Evolutionary conservation across 495 filamentous ascomycete genomes (phyloP).

Genomic region (Penicillium lagena): DNA sequence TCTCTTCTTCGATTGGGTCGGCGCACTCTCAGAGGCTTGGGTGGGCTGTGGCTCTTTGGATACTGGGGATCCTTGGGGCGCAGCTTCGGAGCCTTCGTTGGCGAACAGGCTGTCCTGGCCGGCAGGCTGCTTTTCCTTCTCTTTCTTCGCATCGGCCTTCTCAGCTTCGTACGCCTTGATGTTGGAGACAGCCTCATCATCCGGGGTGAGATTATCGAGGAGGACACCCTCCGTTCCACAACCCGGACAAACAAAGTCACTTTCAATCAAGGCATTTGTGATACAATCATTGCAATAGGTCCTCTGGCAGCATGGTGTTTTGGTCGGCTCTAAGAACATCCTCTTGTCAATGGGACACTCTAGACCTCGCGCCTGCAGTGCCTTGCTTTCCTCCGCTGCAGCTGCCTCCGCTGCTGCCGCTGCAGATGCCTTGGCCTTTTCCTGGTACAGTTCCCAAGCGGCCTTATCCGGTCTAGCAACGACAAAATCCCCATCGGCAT

Average conservation of each 20-base stretch:
- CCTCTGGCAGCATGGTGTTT: constrained; percentile 95
- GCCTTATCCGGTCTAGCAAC: constrained; percentile 90
- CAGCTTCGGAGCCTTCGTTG: constrained; percentile 23
- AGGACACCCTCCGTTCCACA: constrained; percentile 86
- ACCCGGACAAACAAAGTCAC: constrained; percentile 89
- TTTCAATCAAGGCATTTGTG: constrained; percentile 93
- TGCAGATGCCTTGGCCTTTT: constrained; percentile 76
- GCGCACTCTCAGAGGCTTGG: constrained; percentile 18
- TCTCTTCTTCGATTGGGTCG: constrained; percentile 60
- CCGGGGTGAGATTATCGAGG: constrained; percentile 80
- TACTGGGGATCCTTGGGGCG: constrained; percentile 4
- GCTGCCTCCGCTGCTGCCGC: constrained; percentile 66
- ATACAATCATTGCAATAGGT: constrained; percentile 99
- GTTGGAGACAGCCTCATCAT: constrained; percentile 70
- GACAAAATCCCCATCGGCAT: constrained; percentile 94
- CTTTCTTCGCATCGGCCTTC: constrained; percentile 52
- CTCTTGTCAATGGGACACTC: constrained; percentile 94
- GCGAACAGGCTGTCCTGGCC: constrained; percentile 15
- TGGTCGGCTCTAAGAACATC: constrained; percentile 94
- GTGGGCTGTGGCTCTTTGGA: constrained; percentile 29
- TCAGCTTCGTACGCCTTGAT: constrained; percentile 74
- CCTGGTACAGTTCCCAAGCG: constrained; percentile 94
- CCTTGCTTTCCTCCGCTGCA: constrained; percentile 67
- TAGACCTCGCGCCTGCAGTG: constrained; percentile 77
- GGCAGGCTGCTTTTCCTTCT: constrained; percentile 52